Conservation (phyloP, 306 rosid genomes). For the Medicago ruthenica region DNA sequence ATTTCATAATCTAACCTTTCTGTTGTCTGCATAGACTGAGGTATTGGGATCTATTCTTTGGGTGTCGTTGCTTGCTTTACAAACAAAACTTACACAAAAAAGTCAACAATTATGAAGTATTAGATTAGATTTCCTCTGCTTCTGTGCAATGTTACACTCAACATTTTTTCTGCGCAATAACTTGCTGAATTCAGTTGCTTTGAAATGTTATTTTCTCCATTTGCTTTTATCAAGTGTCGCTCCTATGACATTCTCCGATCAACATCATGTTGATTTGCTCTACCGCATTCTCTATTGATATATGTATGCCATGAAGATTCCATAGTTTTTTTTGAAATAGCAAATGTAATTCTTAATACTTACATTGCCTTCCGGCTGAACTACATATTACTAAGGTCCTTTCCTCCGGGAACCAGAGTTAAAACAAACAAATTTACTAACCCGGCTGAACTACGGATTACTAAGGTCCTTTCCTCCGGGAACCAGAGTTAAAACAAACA, state of each 20-base stretch:
- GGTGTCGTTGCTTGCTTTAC: slow-evolving; percentile 9
- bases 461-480: too few relatives aligned
- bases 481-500: too few relatives aligned
- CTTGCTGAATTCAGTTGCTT: neutral
- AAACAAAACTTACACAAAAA: neutral
- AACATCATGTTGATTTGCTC: slow-evolving; percentile 8
- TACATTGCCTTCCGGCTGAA: too few relatives aligned
- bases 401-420: too few relatives aligned
- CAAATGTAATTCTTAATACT: too few relatives aligned
- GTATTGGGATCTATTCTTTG: slow-evolving; percentile 5
- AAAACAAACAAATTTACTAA: too few relatives aligned
- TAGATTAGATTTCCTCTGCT: neutral
- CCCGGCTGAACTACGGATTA: too few relatives aligned
- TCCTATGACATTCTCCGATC: neutral
- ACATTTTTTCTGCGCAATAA: neutral
- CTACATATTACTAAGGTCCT: too few relatives aligned
- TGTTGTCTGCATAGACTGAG: slow-evolving; percentile 35
- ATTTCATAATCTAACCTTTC: slow-evolving; percentile 37
- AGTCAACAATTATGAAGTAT: neutral
- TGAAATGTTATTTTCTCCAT: neutral
- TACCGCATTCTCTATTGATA: neutral
- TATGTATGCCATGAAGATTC: neutral
- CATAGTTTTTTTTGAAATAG: too few relatives aligned
- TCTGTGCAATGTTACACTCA: slow-evolving; percentile 15
- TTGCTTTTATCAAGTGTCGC: neutral